These are phyloP conservation scores for Lycium barbarum DNA, from an alignment of 257 asterid genomes.

Conservation along the genomic window DNA sequence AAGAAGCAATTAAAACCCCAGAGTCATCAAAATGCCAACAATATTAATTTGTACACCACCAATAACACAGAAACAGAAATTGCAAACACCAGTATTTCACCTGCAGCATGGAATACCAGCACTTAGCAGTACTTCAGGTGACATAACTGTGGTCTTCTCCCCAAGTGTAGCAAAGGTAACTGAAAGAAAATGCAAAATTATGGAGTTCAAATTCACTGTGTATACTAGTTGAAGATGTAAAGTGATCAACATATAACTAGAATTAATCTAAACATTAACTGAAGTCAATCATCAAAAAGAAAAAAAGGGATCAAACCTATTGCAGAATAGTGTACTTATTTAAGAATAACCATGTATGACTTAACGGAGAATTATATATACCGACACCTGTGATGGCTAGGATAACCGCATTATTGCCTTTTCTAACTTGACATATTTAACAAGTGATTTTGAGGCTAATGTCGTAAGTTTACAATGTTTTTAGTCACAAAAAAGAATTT, in stretches of 20 bases:
- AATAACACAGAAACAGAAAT: slow-evolving; percentile 33
- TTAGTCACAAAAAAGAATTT: neutral
- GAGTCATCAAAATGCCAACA: slow-evolving; percentile 28
- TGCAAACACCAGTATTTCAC: slow-evolving; percentile 50
- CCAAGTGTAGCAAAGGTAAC: slow-evolving; percentile 98
- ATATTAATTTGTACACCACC: slow-evolving; percentile 29
- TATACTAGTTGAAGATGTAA: slow-evolving; percentile 8
- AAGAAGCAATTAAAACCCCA: slow-evolving; percentile 22
- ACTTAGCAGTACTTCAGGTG: slow-evolving; percentile 94
- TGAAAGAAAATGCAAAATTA: slow-evolving; percentile 49
- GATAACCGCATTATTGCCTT: neutral
- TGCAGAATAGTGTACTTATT: neutral
- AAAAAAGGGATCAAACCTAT: neutral
- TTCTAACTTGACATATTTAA: neutral
- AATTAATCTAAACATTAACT: neutral
- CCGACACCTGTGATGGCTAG: neutral
- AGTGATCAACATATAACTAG: neutral
- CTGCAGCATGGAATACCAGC: slow-evolving; percentile 99
- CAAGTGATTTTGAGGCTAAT: neutral
- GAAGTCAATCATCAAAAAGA: neutral
- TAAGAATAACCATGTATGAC: slow-evolving; percentile 17
- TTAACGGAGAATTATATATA: neutral
- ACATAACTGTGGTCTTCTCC: slow-evolving; percentile 98
- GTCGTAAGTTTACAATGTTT: neutral
- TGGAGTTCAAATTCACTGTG: slow-evolving; percentile 33